Base-by-base conservation (phyloP, 306 rosid species). In the Lablab purpureus region DNA sequence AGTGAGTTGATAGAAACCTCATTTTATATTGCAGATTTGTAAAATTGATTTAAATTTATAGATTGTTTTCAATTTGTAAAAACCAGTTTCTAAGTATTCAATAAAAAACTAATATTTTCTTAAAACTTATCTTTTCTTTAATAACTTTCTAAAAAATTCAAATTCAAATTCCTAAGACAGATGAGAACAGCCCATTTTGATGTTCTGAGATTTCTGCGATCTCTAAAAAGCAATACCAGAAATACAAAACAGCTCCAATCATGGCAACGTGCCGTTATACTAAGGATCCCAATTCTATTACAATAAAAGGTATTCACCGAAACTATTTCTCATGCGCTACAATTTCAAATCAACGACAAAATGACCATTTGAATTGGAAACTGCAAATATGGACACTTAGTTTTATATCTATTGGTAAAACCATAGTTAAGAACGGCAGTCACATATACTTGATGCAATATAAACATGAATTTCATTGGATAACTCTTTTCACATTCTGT, bases 281-380 rank as follows among this genome's bases (percentile, higher is more conserved):
- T 4, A 6, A 3, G 46, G 49, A 28, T 18, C 64, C 14, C 72
- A 18, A 12, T 30, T 46, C 23, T 63, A 30, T 19, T 46, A 23
- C 50, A 28, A 11, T 37, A 12, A n/a, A 19, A 28, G 34, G 47
- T 46, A 76, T 22, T 19, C 50, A 62, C 49, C 45, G 7, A 62
- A 64, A 46, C 17, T 30, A 36, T 11, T 18, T 63, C 15, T 47
- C 49, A 21, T 13, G 36, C 4, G 19, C 80, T 62, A 7, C 47
- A 19, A 18, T 75, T 32, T 19, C 36, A 46, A 19, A 63, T 47
- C 19, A 64, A 63, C 41, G 4, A 41, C 49, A 49, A 54, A 37
- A 40, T 68, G 67, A n/a, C 30, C 37, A 55, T 27, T 17, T 77
- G 37, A 67, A 30, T 46, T 75, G 62, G 43, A 19, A 46, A 45